Evolutionary conservation across 768 basidiomycete genomes (phyloP).

Genomic region (Tubosaeta sp.): DNA sequence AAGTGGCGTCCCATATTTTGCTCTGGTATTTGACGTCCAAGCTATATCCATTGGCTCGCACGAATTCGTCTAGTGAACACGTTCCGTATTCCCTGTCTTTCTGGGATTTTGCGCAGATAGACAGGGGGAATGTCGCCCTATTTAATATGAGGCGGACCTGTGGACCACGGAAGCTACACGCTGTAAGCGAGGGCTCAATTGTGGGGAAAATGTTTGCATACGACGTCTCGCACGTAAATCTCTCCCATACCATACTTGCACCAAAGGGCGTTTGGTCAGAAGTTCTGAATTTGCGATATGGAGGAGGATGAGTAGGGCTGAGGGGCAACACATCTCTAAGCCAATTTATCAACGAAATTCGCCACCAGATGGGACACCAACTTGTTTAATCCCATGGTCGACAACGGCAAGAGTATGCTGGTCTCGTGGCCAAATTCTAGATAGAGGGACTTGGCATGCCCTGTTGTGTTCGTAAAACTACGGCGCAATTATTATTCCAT

Average conservation of each 20-base stretch:
- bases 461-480: constrained; percentile 36
- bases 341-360: background rate
- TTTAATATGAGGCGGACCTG: constrained; percentile 42
- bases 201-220: background rate
- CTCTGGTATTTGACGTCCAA: background rate
- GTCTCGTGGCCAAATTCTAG: constrained; percentile 44
- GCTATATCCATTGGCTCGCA: constrained; percentile 25
- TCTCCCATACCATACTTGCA: constrained; percentile 42
- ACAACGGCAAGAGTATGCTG: constrained; percentile 36
- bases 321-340: constrained; percentile 33
- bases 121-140: constrained; percentile 35
- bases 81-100: constrained; percentile 33
- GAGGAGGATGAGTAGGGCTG: constrained; percentile 21
- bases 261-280: constrained; percentile 40
- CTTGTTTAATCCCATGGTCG: constrained; percentile 39
- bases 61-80: constrained; percentile 35
- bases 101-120: constrained; percentile 26
- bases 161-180: constrained; percentile 28
- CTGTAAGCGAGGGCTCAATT: background rate
- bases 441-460: constrained; percentile 31
- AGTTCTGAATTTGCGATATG: constrained; percentile 35
- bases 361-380: constrained; percentile 9
- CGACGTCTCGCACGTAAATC: background rate
- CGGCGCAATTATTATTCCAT: background rate
- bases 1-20: background rate